Evolutionary conservation across 345 rosid genomes (phyloP).

Genomic region (Populus simonii): DNA sequence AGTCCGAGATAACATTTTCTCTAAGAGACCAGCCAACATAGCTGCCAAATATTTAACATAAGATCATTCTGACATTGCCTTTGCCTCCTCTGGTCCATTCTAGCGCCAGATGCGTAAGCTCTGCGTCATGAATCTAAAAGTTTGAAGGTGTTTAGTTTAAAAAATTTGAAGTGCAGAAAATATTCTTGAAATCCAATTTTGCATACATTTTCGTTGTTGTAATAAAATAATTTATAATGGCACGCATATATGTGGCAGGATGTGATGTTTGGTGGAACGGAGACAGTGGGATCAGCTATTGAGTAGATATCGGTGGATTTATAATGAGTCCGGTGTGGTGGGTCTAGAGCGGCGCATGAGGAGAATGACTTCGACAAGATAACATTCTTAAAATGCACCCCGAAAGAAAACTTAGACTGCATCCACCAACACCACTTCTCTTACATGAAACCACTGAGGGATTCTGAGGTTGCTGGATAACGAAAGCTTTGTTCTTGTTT

Average conservation of each 20-base stretch:
- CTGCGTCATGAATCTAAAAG: constrained; percentile 53
- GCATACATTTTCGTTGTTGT: not conserved
- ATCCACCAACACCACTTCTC: constrained; percentile 92
- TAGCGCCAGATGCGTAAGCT: constrained; percentile 98
- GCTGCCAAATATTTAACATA: constrained; percentile 64
- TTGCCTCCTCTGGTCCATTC: constrained; percentile 86
- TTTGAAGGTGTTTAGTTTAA: no score
- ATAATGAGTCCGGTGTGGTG: constrained; percentile 61
- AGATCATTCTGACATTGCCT: constrained; percentile 88
- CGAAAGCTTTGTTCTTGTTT: not conserved
- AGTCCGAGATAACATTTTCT: constrained; percentile 75
- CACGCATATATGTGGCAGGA: constrained; percentile 38
- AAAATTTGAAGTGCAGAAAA: no score
- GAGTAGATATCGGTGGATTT: constrained; percentile 84
- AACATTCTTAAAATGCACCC: constrained; percentile 37
- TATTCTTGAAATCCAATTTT: no score
- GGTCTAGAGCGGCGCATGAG: constrained; percentile 69
- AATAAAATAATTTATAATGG: no score
- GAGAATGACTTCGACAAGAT: constrained; percentile 65
- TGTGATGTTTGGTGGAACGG: constrained; percentile 95
- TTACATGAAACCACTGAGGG: constrained; percentile 79
- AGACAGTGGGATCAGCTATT: constrained; percentile 85
- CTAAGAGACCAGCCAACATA: constrained; percentile 78
- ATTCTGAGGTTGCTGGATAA: constrained; percentile 41
- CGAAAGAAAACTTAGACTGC: constrained; percentile 80